These are phyloP conservation scores for Maudiozyma humilis DNA, from an alignment of 1,139 yeast genomes.

Conservation along the genomic window DNA sequence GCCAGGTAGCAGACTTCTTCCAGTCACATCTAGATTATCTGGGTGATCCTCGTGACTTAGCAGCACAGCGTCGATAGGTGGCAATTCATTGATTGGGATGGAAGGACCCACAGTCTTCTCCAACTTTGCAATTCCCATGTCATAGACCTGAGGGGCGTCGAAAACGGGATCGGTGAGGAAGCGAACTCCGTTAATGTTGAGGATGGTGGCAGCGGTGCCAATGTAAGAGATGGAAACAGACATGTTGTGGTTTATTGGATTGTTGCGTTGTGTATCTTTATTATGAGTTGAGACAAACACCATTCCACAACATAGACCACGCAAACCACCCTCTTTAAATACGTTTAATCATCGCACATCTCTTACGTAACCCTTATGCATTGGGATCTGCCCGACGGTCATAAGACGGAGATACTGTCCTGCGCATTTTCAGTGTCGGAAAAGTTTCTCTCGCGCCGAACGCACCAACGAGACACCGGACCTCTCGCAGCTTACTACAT, in stretches of 20 bases:
- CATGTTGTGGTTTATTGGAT: not conserved
- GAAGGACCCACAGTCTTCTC: constrained; percentile 4
- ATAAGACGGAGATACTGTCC: not conserved
- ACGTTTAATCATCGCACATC: too few species aligned
- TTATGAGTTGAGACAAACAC: not conserved
- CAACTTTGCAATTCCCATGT: constrained; percentile 2
- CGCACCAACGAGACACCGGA: not conserved
- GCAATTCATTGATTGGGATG: constrained; percentile 1
- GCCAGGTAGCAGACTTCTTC: constrained; percentile 4
- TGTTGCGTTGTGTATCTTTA: not conserved
- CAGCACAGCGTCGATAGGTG: constrained; percentile 3
- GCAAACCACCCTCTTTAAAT: too few species aligned
- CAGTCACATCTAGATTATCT: constrained; percentile 2
- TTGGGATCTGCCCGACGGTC: not conserved
- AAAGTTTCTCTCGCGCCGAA: not conserved
- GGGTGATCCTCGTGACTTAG: constrained; percentile 5
- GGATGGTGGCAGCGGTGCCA: constrained; percentile 3
- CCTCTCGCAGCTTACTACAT: too few species aligned
- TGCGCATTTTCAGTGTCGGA: not conserved
- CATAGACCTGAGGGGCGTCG: constrained; percentile 1
- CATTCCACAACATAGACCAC: too few species aligned
- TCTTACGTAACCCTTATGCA: too few species aligned
- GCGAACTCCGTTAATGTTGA: constrained; percentile 5
- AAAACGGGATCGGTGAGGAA: constrained; percentile 5
- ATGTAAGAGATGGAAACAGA: constrained; percentile 1